Evolutionary conservation across 2,329 filamentous ascomycete genomes (phyloP).

Genomic region (Bipolaris sorokiniana): DNA sequence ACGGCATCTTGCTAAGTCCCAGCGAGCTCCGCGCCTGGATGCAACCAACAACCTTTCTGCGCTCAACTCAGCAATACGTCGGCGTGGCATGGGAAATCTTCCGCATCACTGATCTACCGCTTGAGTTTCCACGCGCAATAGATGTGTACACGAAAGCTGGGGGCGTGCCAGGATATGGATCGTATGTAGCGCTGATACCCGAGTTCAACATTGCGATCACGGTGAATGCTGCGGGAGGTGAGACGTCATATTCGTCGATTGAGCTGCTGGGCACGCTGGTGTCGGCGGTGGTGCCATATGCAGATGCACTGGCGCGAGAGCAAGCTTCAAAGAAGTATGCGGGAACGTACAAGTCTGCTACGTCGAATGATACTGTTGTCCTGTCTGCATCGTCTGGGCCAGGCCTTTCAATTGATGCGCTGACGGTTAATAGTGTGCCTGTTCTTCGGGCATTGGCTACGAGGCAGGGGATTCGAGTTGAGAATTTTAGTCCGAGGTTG

Average conservation of each 20-base stretch:
- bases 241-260: constrained; percentile 15
- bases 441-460: constrained; percentile 23
- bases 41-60: constrained; percentile 27
- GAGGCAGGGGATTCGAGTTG: constrained; percentile 5
- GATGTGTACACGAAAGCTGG: constrained; percentile 36
- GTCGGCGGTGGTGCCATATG: constrained; percentile 26
- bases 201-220: constrained; percentile 34
- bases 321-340: constrained; percentile 29
- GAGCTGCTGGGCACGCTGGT: constrained; percentile 22
- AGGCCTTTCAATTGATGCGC: constrained; percentile 23
- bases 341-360: constrained; percentile 26
- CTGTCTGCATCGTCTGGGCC: constrained; percentile 22
- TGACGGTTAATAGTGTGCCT: constrained; percentile 26
- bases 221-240: constrained; percentile 29
- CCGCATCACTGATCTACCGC: constrained; percentile 24
- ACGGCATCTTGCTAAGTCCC: constrained; percentile 23
- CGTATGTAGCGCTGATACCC: constrained; percentile 28
- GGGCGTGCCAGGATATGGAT: constrained; percentile 31
- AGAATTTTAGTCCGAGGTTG: constrained; percentile 26
- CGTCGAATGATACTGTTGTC: constrained; percentile 17
- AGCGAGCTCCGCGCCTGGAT: constrained; percentile 30
- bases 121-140: constrained; percentile 27
- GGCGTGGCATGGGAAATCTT: constrained; percentile 40
- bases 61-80: constrained; percentile 30
- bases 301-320: constrained; percentile 25